Conservation (phyloP, 176 grass and related monocot genomes). For the Musa acuminata region DNA sequence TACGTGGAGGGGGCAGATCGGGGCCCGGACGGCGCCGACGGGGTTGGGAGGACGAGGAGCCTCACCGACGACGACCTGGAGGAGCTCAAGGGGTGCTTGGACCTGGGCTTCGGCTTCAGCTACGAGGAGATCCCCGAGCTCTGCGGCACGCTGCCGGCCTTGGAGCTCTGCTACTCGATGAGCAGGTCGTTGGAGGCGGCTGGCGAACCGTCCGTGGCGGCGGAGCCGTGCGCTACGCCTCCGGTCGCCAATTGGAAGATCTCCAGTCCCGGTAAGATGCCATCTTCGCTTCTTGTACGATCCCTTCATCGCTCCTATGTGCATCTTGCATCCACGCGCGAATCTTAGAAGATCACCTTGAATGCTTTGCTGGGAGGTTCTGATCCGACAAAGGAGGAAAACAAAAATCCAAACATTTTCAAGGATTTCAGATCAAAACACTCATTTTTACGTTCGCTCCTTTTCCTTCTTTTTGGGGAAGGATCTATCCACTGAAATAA, state of each 20-base stretch:
- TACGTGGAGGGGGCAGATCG: constrained; percentile 12
- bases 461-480: too few species aligned
- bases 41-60: constrained; percentile 6
- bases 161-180: constrained; percentile 21
- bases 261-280: constrained; percentile 4
- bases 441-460: too few species aligned
- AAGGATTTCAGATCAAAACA: too few species aligned
- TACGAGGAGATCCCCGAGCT: constrained; percentile 15
- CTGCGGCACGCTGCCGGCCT: constrained; percentile 8
- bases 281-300: too few species aligned
- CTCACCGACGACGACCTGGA: constrained; percentile 12
- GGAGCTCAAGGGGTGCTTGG: constrained; percentile 11
- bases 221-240: neutral
- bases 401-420: too few species aligned
- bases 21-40: neutral
- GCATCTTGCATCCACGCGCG: neutral
- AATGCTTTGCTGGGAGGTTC: neutral
- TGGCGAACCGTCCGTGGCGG: neutral
- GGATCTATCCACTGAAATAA: too few species aligned
- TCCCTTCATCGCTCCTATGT: too few species aligned
- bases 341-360: neutral
- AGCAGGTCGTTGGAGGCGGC: constrained; percentile 4
- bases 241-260: constrained; percentile 6
- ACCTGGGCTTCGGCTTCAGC: constrained; percentile 12
- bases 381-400: neutral